Evolutionary conservation across 306 rosid species (phyloP).

Genomic region (Urtica urens): DNA sequence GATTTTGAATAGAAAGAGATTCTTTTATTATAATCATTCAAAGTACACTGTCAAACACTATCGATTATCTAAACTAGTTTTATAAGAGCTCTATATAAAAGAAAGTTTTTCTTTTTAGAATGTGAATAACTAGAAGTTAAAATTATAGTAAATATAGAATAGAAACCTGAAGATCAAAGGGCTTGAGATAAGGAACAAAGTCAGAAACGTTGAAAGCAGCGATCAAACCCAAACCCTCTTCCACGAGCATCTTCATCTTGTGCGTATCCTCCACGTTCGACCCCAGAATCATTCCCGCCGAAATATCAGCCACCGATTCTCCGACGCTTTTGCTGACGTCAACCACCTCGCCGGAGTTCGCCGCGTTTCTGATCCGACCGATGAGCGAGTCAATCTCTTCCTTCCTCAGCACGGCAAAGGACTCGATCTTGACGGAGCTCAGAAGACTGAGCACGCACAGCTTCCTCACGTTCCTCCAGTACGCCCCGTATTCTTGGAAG

Average conservation of each 20-base stretch:
- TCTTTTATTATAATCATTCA: too few relatives aligned
- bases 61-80: too few relatives aligned
- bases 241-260: conserved; percentile 17
- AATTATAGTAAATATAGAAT: too few relatives aligned
- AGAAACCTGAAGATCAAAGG: conserved; percentile 26
- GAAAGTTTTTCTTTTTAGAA: too few relatives aligned
- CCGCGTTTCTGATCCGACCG: background rate
- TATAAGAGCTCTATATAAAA: too few relatives aligned
- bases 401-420: background rate
- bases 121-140: too few relatives aligned
- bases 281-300: background rate
- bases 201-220: conserved; percentile 32
- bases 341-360: conserved; percentile 5
- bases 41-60: too few relatives aligned
- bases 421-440: background rate
- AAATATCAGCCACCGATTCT: background rate
- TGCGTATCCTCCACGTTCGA: background rate
- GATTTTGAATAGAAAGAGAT: too few relatives aligned
- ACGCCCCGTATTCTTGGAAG: conserved; percentile 9
- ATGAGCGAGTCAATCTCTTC: background rate
- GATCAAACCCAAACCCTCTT: background rate
- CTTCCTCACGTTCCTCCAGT: conserved; percentile 26
- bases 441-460: conserved; percentile 18
- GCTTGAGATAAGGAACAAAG: conserved; percentile 17
- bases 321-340: conserved; percentile 4